Evolutionary conservation across 169 alveolate genomes (phyloP).

Genomic region (Theileria orientalis): DNA sequence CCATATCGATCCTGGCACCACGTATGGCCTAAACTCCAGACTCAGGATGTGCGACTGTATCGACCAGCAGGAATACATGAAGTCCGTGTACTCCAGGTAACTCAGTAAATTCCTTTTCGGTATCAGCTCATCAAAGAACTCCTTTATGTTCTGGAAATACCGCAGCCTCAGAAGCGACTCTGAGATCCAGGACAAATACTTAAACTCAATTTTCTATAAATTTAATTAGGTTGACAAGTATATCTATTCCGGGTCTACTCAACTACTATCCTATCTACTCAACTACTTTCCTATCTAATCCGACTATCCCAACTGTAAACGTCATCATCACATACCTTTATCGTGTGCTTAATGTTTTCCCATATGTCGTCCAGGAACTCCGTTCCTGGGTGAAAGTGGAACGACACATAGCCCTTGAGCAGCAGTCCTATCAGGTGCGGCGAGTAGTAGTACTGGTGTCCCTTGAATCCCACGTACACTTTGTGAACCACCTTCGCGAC

Average conservation of each 20-base stretch:
- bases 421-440: slow-evolving; percentile 71
- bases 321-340: slow-evolving; percentile 40
- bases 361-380: slow-evolving; percentile 52
- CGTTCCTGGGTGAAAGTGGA: slow-evolving; percentile 67
- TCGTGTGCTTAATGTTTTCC: slow-evolving; percentile 60
- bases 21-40: slow-evolving; percentile 9
- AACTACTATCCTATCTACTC: not conserved
- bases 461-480: slow-evolving; percentile 49
- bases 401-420: slow-evolving; percentile 70
- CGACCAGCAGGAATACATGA: slow-evolving; percentile 66
- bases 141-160: slow-evolving; percentile 61
- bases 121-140: slow-evolving; percentile 68
- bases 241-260: not conserved
- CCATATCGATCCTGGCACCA: slow-evolving; percentile 14
- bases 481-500: slow-evolving; percentile 61
- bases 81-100: slow-evolving; percentile 74
- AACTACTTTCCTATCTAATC: not conserved
- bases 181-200: slow-evolving; percentile 74
- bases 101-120: slow-evolving; percentile 59
- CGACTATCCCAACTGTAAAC: too few species aligned
- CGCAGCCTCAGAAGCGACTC: slow-evolving; percentile 70
- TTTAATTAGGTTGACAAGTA: not conserved
- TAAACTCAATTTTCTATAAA: slow-evolving; percentile 65
- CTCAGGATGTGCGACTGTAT: slow-evolving; percentile 70
- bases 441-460: slow-evolving; percentile 65